These are phyloP conservation scores for Penicillium janthinellum DNA, from an alignment of 2,329 filamentous ascomycete genomes.

Conservation along the genomic window DNA sequence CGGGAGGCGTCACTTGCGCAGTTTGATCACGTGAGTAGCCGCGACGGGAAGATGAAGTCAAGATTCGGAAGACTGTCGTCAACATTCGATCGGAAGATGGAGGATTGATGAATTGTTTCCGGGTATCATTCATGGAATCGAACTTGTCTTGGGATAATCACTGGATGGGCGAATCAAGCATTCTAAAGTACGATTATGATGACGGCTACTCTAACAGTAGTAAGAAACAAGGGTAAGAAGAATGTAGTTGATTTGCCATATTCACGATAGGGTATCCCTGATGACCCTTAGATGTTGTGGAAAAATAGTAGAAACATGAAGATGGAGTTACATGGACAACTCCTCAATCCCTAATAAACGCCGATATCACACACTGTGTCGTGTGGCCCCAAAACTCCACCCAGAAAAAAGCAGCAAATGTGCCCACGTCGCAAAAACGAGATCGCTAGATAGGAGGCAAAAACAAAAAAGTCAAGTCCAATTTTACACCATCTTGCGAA, in stretches of 20 bases:
- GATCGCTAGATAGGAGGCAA: constrained; percentile 15
- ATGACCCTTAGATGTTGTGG: not conserved
- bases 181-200: not conserved
- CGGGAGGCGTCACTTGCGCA: constrained; percentile 29
- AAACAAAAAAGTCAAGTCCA: constrained; percentile 24
- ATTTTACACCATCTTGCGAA: constrained; percentile 31
- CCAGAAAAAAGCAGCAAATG: constrained; percentile 5
- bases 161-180: not conserved
- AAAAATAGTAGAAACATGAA: not conserved
- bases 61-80: too few species aligned
- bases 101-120: not conserved
- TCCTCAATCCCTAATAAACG: not conserved
- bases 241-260: not conserved
- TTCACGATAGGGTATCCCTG: not conserved
- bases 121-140: too few species aligned
- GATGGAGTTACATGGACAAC: not conserved
- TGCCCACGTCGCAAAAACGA: constrained; percentile 10
- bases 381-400: not conserved
- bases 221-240: not conserved
- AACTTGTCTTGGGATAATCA: not conserved
- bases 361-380: constrained; percentile 1
- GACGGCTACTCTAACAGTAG: not conserved
- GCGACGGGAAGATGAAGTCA: too few species aligned
- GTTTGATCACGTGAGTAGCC: constrained; percentile 19
- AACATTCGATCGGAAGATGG: not conserved